Percentiles rank a stretch among this genome's conserved stretches.
phyloP scores from a whole-genome alignment of 257 asterid species.

The Gentiana macrophylla region DNA sequence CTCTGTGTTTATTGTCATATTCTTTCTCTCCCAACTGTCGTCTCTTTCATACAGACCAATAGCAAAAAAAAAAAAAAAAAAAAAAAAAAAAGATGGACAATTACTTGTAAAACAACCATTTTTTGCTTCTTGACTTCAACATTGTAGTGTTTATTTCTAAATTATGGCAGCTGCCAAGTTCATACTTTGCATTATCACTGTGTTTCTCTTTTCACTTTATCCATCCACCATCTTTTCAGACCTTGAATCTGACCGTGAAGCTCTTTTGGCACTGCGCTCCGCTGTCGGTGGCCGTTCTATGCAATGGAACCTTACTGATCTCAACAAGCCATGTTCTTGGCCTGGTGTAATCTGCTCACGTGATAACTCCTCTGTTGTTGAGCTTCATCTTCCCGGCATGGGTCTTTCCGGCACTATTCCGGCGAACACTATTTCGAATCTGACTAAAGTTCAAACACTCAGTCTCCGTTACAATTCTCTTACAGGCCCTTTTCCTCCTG shows the following conservation, averaged over 20 bases:
- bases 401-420: constrained; percentile 69
- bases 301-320: constrained; percentile 56
- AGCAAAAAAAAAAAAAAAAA: too few relatives aligned
- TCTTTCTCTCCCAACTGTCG: too few relatives aligned
- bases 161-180: neutral
- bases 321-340: constrained; percentile 58
- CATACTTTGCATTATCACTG: constrained; percentile 9
- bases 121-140: too few relatives aligned
- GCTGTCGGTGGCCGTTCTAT: constrained; percentile 75
- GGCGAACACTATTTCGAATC: constrained; percentile 35
- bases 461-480: constrained; percentile 85
- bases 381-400: constrained; percentile 78
- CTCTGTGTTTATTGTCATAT: too few relatives aligned
- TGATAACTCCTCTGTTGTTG: constrained; percentile 39
- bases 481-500: constrained; percentile 53
- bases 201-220: constrained; percentile 4
- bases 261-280: constrained; percentile 59
- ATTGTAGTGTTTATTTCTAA: neutral
- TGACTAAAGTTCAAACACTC: constrained; percentile 54
- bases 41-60: too few relatives aligned
- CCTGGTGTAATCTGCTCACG: constrained; percentile 62
- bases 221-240: constrained; percentile 30
- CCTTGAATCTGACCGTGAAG: constrained; percentile 64
- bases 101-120: too few relatives aligned
- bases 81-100: too few relatives aligned